Percentiles rank a stretch among this genome's conserved stretches.
Conservation (phyloP, 371 early-diverging fungal species). For the Rhizomucor miehei region DNA sequence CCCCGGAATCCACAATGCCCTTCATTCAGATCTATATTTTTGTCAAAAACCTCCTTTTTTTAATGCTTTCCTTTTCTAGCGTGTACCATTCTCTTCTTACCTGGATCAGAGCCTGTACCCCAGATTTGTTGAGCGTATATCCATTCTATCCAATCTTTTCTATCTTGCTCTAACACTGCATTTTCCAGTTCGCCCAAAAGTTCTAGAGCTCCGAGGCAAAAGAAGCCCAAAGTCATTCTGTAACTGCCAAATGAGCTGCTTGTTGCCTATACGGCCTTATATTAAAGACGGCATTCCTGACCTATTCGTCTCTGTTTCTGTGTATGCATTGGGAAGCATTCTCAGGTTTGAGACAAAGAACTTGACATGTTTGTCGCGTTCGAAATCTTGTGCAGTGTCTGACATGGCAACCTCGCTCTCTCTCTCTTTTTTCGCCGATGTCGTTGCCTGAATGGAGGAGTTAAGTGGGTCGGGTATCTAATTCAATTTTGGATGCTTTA, state of each 20-base stretch:
- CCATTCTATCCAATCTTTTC: slow-evolving; percentile 88
- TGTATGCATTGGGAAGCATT: slow-evolving; percentile 74
- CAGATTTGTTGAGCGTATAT: slow-evolving; percentile 89
- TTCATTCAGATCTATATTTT: slow-evolving; percentile 25
- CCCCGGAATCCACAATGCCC: slow-evolving; percentile 65
- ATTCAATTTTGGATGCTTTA: too few relatives aligned
- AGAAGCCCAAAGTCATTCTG: slow-evolving; percentile 87
- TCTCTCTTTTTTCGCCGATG: too few relatives aligned
- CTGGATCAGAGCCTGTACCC: not conserved
- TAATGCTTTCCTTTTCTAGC: not conserved
- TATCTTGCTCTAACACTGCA: slow-evolving; percentile 46
- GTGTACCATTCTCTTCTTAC: too few relatives aligned
- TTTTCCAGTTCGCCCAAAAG: slow-evolving; percentile 68
- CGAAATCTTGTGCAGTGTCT: slow-evolving; percentile 2
- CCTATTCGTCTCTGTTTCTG: slow-evolving; percentile 78
- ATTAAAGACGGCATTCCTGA: slow-evolving; percentile 22
- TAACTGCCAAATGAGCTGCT: not conserved
- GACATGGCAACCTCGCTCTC: too few relatives aligned
- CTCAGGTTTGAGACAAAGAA: slow-evolving; percentile 74
- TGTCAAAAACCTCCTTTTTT: not conserved
- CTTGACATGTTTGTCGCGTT: slow-evolving; percentile 54
- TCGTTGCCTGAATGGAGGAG: too few relatives aligned
- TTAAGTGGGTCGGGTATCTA: too few relatives aligned
- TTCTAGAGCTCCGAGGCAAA: slow-evolving; percentile 78
- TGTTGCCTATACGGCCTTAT: too few relatives aligned